These are phyloP conservation scores for Plasmodium vivax DNA, from an alignment of 169 alveolate species.

Conservation along the genomic window DNA sequence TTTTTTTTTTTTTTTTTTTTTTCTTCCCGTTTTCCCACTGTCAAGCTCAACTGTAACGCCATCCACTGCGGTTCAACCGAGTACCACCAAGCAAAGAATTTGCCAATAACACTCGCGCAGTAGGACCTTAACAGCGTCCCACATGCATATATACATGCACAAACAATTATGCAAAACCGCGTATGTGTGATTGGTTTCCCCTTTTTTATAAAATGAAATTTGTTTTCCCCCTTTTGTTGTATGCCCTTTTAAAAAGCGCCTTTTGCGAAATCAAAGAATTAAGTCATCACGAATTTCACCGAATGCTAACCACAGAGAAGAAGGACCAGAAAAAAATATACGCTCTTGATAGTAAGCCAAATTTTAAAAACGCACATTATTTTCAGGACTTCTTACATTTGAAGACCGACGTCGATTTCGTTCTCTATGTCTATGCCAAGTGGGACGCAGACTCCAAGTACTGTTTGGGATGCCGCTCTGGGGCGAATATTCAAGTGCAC, in stretches of 20 bases:
- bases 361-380: slow-evolving; percentile 7
- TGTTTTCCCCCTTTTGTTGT: slow-evolving; percentile 19
- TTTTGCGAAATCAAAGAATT: slow-evolving; percentile 50
- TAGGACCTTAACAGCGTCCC: neutral
- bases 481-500: neutral
- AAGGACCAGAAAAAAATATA: slow-evolving; percentile 54
- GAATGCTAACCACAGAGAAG: slow-evolving; percentile 55
- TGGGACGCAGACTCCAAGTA: slow-evolving; percentile 75
- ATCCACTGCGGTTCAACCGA: neutral
- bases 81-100: neutral
- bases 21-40: neutral
- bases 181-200: neutral
- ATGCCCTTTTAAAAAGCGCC: slow-evolving; percentile 22
- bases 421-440: slow-evolving; percentile 71
- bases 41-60: neutral
- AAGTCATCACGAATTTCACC: slow-evolving; percentile 43
- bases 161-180: neutral
- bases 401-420: slow-evolving; percentile 58
- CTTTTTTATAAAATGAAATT: slow-evolving; percentile 32
- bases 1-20: neutral
- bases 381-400: slow-evolving; percentile 35
- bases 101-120: neutral
- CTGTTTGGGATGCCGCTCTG: neutral
- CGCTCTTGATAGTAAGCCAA: slow-evolving; percentile 5
- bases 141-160: neutral